Evolutionary conservation across 2,329 filamentous ascomycete species (phyloP).

Genomic region (Fusarium poae): DNA sequence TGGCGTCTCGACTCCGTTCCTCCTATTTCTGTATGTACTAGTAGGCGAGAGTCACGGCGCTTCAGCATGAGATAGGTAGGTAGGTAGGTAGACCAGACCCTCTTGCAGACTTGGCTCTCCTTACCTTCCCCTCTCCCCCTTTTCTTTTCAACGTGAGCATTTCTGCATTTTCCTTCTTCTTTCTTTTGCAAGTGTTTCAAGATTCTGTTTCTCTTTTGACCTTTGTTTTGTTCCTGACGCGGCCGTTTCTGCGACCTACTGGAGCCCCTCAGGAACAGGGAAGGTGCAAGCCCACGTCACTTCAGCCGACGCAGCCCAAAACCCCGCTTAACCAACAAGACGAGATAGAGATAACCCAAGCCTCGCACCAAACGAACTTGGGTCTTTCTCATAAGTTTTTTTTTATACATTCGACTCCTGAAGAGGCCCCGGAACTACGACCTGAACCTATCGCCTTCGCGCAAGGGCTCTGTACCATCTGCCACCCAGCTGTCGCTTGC

Average conservation of each 20-base stretch:
- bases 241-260: slow-evolving; percentile 51
- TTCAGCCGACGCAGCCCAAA: slow-evolving; percentile 25
- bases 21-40: slow-evolving; percentile 19
- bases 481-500: slow-evolving; percentile 9
- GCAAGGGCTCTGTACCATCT: slow-evolving; percentile 17
- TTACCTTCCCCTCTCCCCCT: slow-evolving; percentile 10
- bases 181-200: slow-evolving; percentile 5
- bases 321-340: slow-evolving; percentile 46
- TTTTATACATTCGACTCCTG: slow-evolving; percentile 22
- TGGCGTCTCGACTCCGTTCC: slow-evolving; percentile 1
- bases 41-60: slow-evolving; percentile 23
- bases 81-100: slow-evolving; percentile 12
- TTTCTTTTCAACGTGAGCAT: not conserved
- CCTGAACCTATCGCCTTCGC: slow-evolving; percentile 15
- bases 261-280: slow-evolving; percentile 37
- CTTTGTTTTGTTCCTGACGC: slow-evolving; percentile 43
- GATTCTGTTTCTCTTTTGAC: slow-evolving; percentile 15
- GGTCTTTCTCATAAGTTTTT: slow-evolving; percentile 2
- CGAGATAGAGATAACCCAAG: slow-evolving; percentile 28
- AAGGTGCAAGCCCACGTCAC: slow-evolving; percentile 33
- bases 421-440: slow-evolving; percentile 16
- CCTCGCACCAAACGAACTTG: slow-evolving; percentile 5
- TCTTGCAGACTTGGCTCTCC: slow-evolving; percentile 16
- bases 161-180: slow-evolving; percentile 2
- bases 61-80: slow-evolving; percentile 21